phyloP scores from a whole-genome alignment of 129 eudicot species.

The Escallonia herrerae region DNA sequence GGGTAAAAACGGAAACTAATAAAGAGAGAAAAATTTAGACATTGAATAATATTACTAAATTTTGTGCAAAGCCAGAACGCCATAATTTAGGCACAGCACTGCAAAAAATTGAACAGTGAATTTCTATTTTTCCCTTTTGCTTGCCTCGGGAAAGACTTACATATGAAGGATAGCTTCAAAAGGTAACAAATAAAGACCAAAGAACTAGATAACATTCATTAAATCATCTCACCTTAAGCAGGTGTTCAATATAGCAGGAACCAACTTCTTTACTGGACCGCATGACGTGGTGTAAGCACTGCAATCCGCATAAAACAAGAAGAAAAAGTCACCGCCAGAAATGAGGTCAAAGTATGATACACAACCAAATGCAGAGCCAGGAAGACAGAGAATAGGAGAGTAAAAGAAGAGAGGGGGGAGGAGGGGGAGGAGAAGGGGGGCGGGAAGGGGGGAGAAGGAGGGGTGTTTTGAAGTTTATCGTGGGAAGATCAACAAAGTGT shows the following conservation, averaged over 20 bases:
- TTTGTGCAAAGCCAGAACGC: neutral
- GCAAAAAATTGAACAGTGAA: neutral
- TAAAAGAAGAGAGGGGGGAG: neutral
- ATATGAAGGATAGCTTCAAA: neutral
- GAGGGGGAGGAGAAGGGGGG: too few relatives aligned
- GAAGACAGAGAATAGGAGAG: neutral
- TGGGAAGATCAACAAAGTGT: too few relatives aligned
- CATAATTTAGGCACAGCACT: neutral
- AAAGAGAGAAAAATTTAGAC: too few relatives aligned
- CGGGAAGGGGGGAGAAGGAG: too few relatives aligned
- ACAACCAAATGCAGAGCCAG: neutral
- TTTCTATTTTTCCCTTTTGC: neutral
- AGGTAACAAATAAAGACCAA: neutral
- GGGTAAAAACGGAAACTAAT: too few relatives aligned
- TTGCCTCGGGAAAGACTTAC: neutral
- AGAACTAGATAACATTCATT: neutral
- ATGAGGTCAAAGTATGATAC: neutral
- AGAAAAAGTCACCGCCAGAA: conserved; percentile 11
- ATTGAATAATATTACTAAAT: neutral
- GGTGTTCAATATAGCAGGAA: conserved; percentile 33
- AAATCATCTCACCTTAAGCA: conserved; percentile 41
- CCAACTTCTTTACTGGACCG: conserved; percentile 32
- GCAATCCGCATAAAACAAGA: conserved; percentile 21
- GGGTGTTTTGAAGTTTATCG: neutral
- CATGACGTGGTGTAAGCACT: conserved; percentile 89